Base-by-base conservation (phyloP, 2,329 filamentous ascomycete species). In the Aspergillus luchuensis region DNA sequence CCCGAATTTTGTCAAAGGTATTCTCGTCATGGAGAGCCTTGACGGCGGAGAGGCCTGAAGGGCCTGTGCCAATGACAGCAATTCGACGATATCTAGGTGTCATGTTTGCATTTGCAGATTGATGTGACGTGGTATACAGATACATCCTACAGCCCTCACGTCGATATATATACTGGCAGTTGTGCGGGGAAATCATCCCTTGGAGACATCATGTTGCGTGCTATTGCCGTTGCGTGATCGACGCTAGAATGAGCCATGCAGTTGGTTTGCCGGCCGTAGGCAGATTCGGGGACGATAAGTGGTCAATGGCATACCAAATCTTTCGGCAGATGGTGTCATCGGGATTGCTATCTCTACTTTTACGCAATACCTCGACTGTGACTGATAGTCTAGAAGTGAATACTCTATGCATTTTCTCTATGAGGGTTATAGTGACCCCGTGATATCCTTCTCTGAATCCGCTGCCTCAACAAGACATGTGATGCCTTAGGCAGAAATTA, bases 21-120 rank as follows among this genome's bases (percentile, higher is more conserved):
- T 73, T 69, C 57, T 76, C 74, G 39, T 74, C 67, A 8, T 64
- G 57, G 1, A 76, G 63, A 3, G 73, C 73, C 21, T 36, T 62
- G n/a, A 62, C 33, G 8, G 59, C 30, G 3, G 55, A 58, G n/a
- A 61, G 36, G 4, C 59, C 59, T 0, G 50, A 58, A 2, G 59
- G 59, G 13, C 59, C 59, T 5, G 59, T 58, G 43, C 59, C 59
- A 41, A 61, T 61, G 21, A 61, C 33, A n/a, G 59, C 59, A 45
- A 61, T 19, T 15, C 43, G 43, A 19, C 30, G 6, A 50, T 61
- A 61, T 25, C 56, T 55, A 23, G 59, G 59, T 6, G 53, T 2
- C 54, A 58, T 62, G 25, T 23, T 33, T 30, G 25, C 7, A 28
- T 30, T 30, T 10, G 41, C 7, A 33, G 10, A 10, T 15, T 36